Evolutionary conservation across 768 basidiomycete species (phyloP), one percentile per base, ranked within the genome.

Genomic region (Lentinula edodes): DNA sequence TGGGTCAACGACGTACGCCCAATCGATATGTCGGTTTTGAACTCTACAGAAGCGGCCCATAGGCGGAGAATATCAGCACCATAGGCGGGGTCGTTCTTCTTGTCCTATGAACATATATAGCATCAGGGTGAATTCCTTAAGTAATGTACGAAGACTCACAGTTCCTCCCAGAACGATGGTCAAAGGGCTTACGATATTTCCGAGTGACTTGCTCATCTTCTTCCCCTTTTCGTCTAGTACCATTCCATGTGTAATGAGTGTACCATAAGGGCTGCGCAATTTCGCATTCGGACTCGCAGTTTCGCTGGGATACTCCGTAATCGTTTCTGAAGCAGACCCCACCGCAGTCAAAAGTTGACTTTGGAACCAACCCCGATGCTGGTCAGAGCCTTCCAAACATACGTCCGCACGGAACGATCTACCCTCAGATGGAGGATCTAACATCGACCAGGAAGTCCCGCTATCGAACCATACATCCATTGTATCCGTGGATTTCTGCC

Each of bases 401-500:
- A 98, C 80, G 67, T 98, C 95, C 1, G 95, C 91, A 46, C 78
- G 75, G 56, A 81, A 76, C 35, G 70, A 73, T 64, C 76, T 70
- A 50, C 61, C 67, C 38, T 56, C 64, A 38, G 63, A 68, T 9
- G 65, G 65, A 41, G 75, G 75, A 6, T 67, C 65, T 16, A 96
- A 75, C 78, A 92, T 82, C 1, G 92, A 87, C 96, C 96, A 99
- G 3, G 95, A 91, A 2, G 91, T 87, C 4, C 96, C 96, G 66
- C 93, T 95, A 74, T 99, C 96, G 66, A 98, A 98, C 96, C 96
- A 99, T 15, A 99, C 96, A 71, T 99, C 96, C 88, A 98, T 94
- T 2, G 96, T 99, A 70, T 99, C 96, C 2, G 84, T 87, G 8
- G 95, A 90, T 71, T 93, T 95, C 52, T 76, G 73, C 85, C 89